These are phyloP conservation scores for Aeschynomene evenia DNA, from an alignment of 306 rosid genomes.

Conservation along the genomic window DNA sequence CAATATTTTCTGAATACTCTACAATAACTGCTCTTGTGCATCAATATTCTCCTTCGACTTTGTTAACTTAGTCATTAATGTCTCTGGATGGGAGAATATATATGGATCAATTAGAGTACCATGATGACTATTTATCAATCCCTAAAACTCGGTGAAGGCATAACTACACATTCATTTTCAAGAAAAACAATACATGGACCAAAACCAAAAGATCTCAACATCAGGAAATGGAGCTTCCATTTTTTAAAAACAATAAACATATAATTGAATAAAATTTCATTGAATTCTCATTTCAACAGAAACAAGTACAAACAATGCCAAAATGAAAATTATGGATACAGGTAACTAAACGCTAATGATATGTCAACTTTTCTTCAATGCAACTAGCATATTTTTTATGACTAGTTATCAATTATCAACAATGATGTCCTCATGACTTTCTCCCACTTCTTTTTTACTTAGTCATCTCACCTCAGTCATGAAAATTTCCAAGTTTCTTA, in stretches of 20 bases:
- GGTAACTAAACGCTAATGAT: neutral
- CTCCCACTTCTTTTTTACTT: slow-evolving; percentile 2
- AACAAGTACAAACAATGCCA: neutral
- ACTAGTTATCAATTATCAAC: neutral
- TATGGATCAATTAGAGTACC: slow-evolving; percentile 5
- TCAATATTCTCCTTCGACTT: neutral
- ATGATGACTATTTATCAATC: neutral
- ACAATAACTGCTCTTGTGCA: slow-evolving; percentile 12
- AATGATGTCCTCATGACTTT: neutral
- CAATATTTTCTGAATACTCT: slow-evolving; percentile 22
- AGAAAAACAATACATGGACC: neutral
- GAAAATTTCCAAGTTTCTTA: slow-evolving; percentile 6
- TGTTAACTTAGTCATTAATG: neutral
- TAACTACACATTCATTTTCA: neutral
- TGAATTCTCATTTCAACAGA: slow-evolving; percentile 18
- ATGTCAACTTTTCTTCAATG: slow-evolving; percentile 9
- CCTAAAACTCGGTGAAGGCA: slow-evolving; percentile 38
- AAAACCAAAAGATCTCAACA: slow-evolving; percentile 1
- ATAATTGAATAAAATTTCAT: neutral
- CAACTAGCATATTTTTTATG: neutral
- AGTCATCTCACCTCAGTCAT: slow-evolving; percentile 33
- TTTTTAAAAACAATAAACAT: neutral
- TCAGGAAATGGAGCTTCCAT: neutral
- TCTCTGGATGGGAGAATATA: neutral
- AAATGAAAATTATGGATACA: neutral